A percentile compares a stretch with the other conserved stretches of the same genome.
Conservation (phyloP, 352 stramenopile genomes). For the Pythium apleroticum region DNA sequence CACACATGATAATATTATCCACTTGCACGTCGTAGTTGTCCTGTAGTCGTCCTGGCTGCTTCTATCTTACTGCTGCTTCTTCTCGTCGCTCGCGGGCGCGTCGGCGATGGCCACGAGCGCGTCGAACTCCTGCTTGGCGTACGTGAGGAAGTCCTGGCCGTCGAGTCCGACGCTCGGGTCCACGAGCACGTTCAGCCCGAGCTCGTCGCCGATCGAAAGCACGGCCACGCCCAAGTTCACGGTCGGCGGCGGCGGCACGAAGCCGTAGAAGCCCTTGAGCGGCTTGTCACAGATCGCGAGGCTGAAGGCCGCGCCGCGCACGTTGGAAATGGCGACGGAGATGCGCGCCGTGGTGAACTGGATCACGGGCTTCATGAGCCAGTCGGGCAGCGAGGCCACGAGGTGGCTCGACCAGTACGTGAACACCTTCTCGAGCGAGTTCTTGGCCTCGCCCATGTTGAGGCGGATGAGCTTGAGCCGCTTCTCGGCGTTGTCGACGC, state of each 20-base stretch:
- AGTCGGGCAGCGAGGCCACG: conserved; percentile 51
- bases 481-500: conserved; percentile 42
- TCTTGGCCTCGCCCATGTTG: conserved; percentile 76
- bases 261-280: conserved; percentile 66
- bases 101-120: conserved; percentile 39
- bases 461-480: conserved; percentile 48
- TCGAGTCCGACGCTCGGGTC: conserved; percentile 67
- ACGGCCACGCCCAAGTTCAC: conserved; percentile 81
- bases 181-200: conserved; percentile 75
- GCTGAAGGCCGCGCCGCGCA: conserved; percentile 53
- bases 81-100: conserved; percentile 16
- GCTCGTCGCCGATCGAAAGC: conserved; percentile 63
- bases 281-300: conserved; percentile 53
- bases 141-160: conserved; percentile 61
- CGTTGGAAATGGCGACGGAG: conserved; percentile 69
- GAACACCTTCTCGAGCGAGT: conserved; percentile 78
- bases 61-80: conserved; percentile 26
- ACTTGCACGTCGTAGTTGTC: conserved; percentile 5
- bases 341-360: conserved; percentile 58
- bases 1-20: conserved; percentile 7
- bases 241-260: conserved; percentile 73
- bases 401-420: conserved; percentile 63
- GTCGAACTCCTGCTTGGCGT: conserved; percentile 66
- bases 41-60: background rate
- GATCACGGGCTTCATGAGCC: conserved; percentile 51